These are phyloP conservation scores for Coccomyxa sp. DNA, from an alignment of 139 green algal species.

Conservation along the genomic window DNA sequence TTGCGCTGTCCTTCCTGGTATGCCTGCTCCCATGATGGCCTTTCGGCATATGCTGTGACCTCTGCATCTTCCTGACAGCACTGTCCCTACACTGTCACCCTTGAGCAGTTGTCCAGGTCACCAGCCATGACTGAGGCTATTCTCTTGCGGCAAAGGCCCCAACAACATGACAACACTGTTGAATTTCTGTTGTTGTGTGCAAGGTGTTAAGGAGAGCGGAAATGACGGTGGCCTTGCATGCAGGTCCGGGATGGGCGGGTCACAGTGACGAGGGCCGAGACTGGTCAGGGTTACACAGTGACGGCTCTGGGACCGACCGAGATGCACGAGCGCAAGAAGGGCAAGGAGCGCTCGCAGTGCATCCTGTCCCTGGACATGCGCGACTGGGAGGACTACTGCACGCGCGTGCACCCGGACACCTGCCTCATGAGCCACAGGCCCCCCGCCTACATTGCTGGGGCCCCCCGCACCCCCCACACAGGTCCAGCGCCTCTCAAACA, in stretches of 20 bases:
- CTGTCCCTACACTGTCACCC: too few species aligned
- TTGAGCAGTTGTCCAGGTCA: too few species aligned
- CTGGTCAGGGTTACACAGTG: neutral
- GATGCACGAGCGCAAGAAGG: slow-evolving; percentile 24
- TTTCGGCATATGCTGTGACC: too few species aligned
- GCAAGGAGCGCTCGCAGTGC: slow-evolving; percentile 44
- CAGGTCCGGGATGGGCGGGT: slow-evolving; percentile 12
- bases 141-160: too few species aligned
- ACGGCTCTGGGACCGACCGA: slow-evolving; percentile 11
- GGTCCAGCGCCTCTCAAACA: neutral
- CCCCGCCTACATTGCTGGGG: neutral
- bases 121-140: too few species aligned
- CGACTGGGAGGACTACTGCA: slow-evolving; percentile 53
- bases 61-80: too few species aligned
- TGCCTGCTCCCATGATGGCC: too few species aligned
- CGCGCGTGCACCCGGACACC: slow-evolving; percentile 4
- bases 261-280: neutral
- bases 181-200: neutral
- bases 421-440: slow-evolving; percentile 37
- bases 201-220: neutral
- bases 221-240: neutral
- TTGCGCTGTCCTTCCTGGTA: slow-evolving; percentile 80
- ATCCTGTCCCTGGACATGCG: slow-evolving; percentile 42
- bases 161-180: neutral
- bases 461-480: neutral